Percentiles rank a stretch among this genome's conserved stretches.
phyloP scores from a whole-genome alignment of 2,329 filamentous ascomycete species.

The Aspergillus melleus region DNA sequence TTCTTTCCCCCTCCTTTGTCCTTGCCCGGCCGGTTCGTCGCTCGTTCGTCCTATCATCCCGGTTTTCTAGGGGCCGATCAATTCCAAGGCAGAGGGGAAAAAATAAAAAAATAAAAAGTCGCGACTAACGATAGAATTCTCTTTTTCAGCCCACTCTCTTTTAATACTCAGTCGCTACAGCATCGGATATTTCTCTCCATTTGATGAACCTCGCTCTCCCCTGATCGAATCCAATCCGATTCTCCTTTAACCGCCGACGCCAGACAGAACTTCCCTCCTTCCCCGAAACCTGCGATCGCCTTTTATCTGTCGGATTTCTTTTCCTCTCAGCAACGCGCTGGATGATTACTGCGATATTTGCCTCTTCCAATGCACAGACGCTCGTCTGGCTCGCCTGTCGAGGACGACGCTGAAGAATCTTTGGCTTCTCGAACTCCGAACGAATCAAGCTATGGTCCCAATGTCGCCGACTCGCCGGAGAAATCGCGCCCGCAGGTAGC shows the following conservation, averaged over 20 bases:
- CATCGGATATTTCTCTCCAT: conserved; percentile 1
- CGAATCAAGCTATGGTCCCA: conserved; percentile 33
- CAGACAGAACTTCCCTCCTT: conserved; percentile 1
- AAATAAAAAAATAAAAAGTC: conserved; percentile 4
- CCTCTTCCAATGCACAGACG: conserved; percentile 47
- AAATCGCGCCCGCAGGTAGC: conserved; percentile 39
- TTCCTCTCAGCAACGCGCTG: conserved; percentile 25
- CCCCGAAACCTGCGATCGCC: conserved; percentile 8
- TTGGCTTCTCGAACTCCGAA: conserved; percentile 32
- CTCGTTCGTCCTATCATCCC: conserved; percentile 15
- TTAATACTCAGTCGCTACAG: background rate
- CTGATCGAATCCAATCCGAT: conserved; percentile 5
- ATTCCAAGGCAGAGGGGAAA: conserved; percentile 2
- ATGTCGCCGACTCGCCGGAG: conserved; percentile 30
- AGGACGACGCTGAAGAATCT: conserved; percentile 43
- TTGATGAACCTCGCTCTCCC: conserved; percentile 12
- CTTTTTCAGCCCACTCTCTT: background rate
- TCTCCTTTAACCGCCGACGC: conserved; percentile 12
- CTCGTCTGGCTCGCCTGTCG: conserved; percentile 45
- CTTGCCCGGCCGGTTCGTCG: conserved; percentile 11
- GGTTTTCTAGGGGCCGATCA: conserved; percentile 10
- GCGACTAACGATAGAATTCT: conserved; percentile 6
- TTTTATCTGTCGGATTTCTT: conserved; percentile 7
- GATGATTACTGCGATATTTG: conserved; percentile 36
- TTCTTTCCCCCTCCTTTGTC: background rate